phyloP scores from a whole-genome alignment of 495 filamentous ascomycete genomes.

The Annulohypoxylon stygium region DNA sequence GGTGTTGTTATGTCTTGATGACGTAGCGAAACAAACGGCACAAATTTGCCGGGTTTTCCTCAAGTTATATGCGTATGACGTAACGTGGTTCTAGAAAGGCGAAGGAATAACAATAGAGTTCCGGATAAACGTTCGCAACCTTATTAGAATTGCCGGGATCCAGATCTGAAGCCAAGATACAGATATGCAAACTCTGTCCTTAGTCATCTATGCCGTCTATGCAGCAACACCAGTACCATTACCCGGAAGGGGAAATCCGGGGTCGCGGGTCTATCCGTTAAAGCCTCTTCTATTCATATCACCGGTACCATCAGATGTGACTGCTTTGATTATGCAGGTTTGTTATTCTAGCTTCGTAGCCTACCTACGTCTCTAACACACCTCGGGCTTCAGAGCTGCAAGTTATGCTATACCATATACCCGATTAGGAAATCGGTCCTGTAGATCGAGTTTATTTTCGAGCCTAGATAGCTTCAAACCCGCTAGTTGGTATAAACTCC shows the following conservation, averaged over 20 bases:
- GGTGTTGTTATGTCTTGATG: background rate
- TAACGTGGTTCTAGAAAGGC: conserved; percentile 19
- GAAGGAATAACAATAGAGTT: conserved; percentile 11
- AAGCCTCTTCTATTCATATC: background rate
- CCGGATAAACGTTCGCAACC: conserved; percentile 11
- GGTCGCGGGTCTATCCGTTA: conserved; percentile 10
- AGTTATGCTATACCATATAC: background rate
- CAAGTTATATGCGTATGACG: conserved; percentile 1
- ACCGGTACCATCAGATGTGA: background rate
- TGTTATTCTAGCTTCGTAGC: background rate
- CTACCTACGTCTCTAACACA: background rate
- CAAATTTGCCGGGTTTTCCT: background rate
- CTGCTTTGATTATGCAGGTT: background rate
- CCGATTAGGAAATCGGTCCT: background rate
- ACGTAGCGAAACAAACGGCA: background rate
- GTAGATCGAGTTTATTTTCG: background rate
- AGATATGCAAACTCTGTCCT: conserved; percentile 6
- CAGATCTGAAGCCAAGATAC: background rate
- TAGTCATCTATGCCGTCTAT: conserved; percentile 13
- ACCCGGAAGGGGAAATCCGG: conserved; percentile 14
- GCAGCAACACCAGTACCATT: conserved; percentile 14
- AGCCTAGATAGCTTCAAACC: background rate
- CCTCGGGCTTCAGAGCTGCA: background rate
- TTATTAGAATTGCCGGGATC: conserved; percentile 12
- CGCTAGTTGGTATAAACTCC: background rate